Conservation (phyloP, 305 asterid genomes). For the Fraxinus sp. region DNA sequence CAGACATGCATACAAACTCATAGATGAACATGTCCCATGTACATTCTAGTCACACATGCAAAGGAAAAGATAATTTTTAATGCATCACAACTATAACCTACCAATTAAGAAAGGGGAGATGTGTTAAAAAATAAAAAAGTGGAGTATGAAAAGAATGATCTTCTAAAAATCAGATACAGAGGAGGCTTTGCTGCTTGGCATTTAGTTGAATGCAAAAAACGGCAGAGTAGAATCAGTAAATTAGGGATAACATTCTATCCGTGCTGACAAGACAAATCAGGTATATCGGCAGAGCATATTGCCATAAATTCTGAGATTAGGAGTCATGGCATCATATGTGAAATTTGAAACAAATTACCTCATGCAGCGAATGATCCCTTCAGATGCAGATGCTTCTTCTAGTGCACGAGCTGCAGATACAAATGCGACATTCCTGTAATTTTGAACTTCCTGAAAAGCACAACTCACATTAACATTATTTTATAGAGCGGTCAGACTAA, state of each 20-base stretch:
- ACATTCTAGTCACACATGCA: neutral
- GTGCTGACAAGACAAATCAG: neutral
- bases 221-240: neutral
- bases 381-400: constrained; percentile 77
- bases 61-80: neutral
- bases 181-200: neutral
- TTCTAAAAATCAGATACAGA: neutral
- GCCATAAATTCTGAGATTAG: neutral
- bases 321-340: neutral
- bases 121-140: neutral
- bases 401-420: constrained; percentile 68
- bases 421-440: constrained; percentile 46
- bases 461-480: neutral
- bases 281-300: neutral
- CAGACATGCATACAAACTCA: neutral
- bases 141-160: neutral
- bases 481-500: neutral
- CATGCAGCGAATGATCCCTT: constrained; percentile 62
- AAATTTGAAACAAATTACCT: constrained; percentile 38
- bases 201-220: neutral
- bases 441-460: constrained; percentile 53
- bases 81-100: neutral
- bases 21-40: neutral
- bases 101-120: neutral
- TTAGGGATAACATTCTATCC: neutral